A percentile compares a stretch with the other conserved stretches of the same genome.
phyloP scores from a whole-genome alignment of 2,329 filamentous ascomycete species.

The Aureobasidium uvarum region DNA sequence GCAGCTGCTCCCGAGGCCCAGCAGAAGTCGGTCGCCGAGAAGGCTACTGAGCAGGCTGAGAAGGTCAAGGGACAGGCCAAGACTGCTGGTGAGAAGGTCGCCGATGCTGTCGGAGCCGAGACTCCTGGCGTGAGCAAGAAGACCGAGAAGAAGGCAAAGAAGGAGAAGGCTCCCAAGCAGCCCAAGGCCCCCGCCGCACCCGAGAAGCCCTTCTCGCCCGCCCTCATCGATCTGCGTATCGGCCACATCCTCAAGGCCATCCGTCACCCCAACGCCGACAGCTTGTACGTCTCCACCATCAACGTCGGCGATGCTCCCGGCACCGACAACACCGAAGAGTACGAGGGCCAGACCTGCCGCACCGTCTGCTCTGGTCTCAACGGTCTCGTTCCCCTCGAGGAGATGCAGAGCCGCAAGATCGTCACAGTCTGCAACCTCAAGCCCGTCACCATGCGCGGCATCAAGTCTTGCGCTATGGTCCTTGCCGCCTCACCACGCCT shows the following conservation, averaged over 20 bases:
- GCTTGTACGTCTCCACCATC: conserved; percentile 91
- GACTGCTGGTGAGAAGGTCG: conserved; percentile 53
- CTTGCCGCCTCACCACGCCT: conserved; percentile 85
- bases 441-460: conserved; percentile 97
- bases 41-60: conserved; percentile 44
- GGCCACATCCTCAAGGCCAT: conserved; percentile 96
- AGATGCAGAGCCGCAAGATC: conserved; percentile 96
- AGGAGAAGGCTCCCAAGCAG: conserved; percentile 81
- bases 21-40: conserved; percentile 45
- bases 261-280: conserved; percentile 95
- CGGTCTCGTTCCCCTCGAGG: conserved; percentile 84
- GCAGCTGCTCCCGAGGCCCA: conserved; percentile 46
- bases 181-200: conserved; percentile 59
- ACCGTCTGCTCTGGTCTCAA: conserved; percentile 98
- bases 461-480: conserved; percentile 83
- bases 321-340: conserved; percentile 84
- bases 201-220: conserved; percentile 74
- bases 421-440: conserved; percentile 97
- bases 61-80: conserved; percentile 51
- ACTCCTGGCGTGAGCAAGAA: conserved; percentile 42
- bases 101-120: conserved; percentile 47
- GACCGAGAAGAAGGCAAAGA: conserved; percentile 66
- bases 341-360: conserved; percentile 85
- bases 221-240: conserved; percentile 89
- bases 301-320: conserved; percentile 86